Conservation (phyloP, 129 eudicot genomes). For the Flaveria trinervia region DNA sequence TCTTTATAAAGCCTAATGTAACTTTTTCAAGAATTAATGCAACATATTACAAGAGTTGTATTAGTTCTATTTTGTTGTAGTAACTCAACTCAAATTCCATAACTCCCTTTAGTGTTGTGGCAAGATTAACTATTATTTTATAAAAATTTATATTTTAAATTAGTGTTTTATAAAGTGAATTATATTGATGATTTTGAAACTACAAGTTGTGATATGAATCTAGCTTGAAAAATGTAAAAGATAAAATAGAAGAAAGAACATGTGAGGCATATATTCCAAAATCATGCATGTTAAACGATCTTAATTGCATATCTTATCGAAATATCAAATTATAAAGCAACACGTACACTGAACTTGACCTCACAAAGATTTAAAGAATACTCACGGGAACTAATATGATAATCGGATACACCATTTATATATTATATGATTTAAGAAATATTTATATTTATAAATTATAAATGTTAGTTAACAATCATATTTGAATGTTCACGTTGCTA, state of each 20-base stretch:
- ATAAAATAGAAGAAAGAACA: constrained; percentile 15
- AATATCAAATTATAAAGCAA: constrained; percentile 29
- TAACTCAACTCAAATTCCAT: too few relatives aligned
- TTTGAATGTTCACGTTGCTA: too few relatives aligned
- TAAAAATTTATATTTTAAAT: neutral
- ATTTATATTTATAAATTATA: too few relatives aligned
- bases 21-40: too few relatives aligned
- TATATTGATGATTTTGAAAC: neutral
- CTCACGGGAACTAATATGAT: too few relatives aligned
- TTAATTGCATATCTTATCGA: constrained; percentile 43
- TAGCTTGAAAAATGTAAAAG: neutral
- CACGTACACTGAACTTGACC: constrained; percentile 43
- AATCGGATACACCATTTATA: too few relatives aligned
- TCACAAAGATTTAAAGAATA: neutral
- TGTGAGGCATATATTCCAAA: constrained; percentile 42
- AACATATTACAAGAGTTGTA: too few relatives aligned
- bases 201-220: neutral
- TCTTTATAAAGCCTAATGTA: too few relatives aligned
- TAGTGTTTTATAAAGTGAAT: neutral
- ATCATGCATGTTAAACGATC: constrained; percentile 32
- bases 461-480: neutral
- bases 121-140: too few relatives aligned
- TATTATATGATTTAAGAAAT: too few relatives aligned
- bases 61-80: too few relatives aligned
- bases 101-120: too few relatives aligned